These are phyloP conservation scores for Emiliania huxleyi DNA, from an alignment of 78 protist species.

Conservation along the genomic window DNA sequence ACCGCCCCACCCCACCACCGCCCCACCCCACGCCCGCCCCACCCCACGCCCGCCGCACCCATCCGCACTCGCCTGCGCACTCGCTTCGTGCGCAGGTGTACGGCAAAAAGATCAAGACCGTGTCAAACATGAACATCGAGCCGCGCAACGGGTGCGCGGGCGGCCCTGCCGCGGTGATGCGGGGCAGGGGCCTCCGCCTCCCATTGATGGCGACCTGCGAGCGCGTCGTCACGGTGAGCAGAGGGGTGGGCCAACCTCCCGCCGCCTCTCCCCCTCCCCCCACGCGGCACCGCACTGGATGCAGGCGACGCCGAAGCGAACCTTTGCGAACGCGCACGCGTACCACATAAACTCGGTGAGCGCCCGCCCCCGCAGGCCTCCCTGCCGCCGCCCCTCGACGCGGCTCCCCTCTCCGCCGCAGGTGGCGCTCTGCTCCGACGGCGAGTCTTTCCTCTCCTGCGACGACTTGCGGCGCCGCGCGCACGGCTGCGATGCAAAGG, in stretches of 20 bases:
- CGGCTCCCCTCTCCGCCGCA: too few species aligned
- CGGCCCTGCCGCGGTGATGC: neutral
- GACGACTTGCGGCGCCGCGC: slow-evolving; percentile 92
- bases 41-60: too few species aligned
- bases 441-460: slow-evolving; percentile 85
- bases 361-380: too few species aligned
- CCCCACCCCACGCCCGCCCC: too few species aligned
- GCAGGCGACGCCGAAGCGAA: slow-evolving; percentile 54
- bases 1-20: too few species aligned
- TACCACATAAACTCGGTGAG: slow-evolving; percentile 96
- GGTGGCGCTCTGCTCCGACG: slow-evolving; percentile 49
- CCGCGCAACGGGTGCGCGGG: neutral
- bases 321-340: slow-evolving; percentile 94
- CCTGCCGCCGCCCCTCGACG: neutral
- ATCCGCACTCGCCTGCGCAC: too few species aligned
- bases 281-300: too few species aligned
- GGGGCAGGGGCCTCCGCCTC: neutral
- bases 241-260: neutral
- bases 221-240: neutral
- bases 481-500: too few species aligned
- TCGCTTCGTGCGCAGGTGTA: slow-evolving; percentile 41
- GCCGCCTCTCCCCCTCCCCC: too few species aligned
- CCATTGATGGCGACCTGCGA: neutral
- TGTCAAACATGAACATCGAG: neutral
- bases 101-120: slow-evolving; percentile 53